Base-by-base conservation (phyloP, 169 alveolate species). In the Pseudocohnilembus persalinus region DNA sequence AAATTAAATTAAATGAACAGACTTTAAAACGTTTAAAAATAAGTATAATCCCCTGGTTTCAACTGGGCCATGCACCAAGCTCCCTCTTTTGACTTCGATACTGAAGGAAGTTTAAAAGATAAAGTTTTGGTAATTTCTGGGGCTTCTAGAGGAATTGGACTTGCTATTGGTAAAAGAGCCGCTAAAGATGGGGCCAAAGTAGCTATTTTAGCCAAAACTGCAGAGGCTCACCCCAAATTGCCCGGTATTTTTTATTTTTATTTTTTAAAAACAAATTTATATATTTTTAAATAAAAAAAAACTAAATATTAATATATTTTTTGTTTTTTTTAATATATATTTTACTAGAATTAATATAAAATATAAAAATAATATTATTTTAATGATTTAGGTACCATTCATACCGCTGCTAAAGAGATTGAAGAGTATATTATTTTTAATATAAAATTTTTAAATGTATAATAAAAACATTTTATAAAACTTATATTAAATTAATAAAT, bases 141-240 rank as follows among this genome's bases (percentile, higher is more conserved):
- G 76, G 96, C 92, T 28, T 88, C 94, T 1, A 87, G 96, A 78
- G 96, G 96, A 26, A 88, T 93, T 72, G 96, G 96, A 0, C 83
- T 93, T 29, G 93, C 94, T 31, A 93, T 93, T 30, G 96, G 93
- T 1, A 49, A 79, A 29, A 89, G 88, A 84, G 94, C 94, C 26
- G 96, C 96, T 6, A 76, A 82, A 88, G 96, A 93, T 82, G 96
- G 96, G 25, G 96, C 96, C 15, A 93, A 93, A 79, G 82, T 93
- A 65, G 96, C 88, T 4, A 91, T 93, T 64, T 89, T 92, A 0
- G 95, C 95, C 11, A 93, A 93, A 82, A 93, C 96, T 31, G 93
- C 91, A 32, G 93, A 92, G n/a, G 90, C 92, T 6, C 93, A 93
- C 79, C 90, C 92, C 33, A 91, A 91, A 65, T 81, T 93, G 31